phyloP scores from a whole-genome alignment of 805 yeast genomes.

The Ogataea sp. region DNA sequence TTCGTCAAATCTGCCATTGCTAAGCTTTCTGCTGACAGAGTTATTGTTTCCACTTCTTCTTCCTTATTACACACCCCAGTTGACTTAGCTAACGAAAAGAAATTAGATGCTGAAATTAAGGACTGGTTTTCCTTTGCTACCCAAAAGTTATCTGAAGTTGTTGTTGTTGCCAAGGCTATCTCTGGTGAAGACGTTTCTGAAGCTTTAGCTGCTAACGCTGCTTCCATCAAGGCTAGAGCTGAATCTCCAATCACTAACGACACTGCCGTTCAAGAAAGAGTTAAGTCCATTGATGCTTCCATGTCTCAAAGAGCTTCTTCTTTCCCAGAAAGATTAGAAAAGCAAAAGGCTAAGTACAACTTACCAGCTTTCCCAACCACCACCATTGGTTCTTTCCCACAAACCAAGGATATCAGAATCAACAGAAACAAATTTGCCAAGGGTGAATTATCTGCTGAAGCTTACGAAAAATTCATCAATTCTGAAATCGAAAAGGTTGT shows the following conservation, averaged over 20 bases:
- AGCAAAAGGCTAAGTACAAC: constrained; percentile 81
- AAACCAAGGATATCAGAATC: constrained; percentile 97
- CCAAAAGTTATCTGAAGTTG: constrained; percentile 92
- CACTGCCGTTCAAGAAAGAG: constrained; percentile 81
- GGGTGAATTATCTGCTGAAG: constrained; percentile 92
- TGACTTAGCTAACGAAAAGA: constrained; percentile 86
- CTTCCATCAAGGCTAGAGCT: constrained; percentile 76
- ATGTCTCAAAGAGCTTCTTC: constrained; percentile 79
- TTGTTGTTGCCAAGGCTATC: constrained; percentile 78
- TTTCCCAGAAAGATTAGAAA: constrained; percentile 80
- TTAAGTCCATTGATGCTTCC: constrained; percentile 66
- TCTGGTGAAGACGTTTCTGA: constrained; percentile 75
- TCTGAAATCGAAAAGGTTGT: constrained; percentile 92
- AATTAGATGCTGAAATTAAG: constrained; percentile 84
- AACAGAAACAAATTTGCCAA: constrained; percentile 97
- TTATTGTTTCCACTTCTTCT: constrained; percentile 89
- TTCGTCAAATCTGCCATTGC: constrained; percentile 75
- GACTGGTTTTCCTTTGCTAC: constrained; percentile 99
- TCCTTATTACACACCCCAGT: constrained; percentile 98
- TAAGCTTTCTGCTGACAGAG: constrained; percentile 80
- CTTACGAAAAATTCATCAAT: constrained; percentile 94
- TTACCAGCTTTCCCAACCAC: constrained; percentile 99
- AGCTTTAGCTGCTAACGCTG: constrained; percentile 78
- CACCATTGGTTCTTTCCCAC: constrained; percentile 99
- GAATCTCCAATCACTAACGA: constrained; percentile 87